Percentiles rank a stretch among this genome's conserved stretches.
phyloP scores from a whole-genome alignment of 768 basidiomycete genomes.

The Trametes cinnabarina region DNA sequence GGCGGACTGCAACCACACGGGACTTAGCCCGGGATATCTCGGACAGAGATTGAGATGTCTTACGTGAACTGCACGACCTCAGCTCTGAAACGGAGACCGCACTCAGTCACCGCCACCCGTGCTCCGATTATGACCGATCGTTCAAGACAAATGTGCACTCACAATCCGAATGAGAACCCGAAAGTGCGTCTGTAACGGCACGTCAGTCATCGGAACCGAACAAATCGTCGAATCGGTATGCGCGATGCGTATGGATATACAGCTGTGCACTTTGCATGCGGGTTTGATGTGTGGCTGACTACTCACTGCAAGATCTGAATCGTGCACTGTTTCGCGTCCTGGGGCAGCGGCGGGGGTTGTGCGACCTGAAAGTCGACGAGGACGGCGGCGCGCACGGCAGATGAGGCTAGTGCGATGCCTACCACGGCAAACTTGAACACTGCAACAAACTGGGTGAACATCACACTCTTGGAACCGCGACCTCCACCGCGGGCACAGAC shows the following conservation, averaged over 20 bases:
- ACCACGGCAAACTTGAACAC: neutral
- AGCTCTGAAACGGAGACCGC: constrained; percentile 38
- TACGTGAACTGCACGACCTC: constrained; percentile 65
- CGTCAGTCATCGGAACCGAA: neutral
- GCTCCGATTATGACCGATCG: neutral
- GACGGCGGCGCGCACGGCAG: constrained; percentile 10
- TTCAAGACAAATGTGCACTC: constrained; percentile 24
- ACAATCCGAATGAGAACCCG: constrained; percentile 69
- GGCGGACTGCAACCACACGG: constrained; percentile 50
- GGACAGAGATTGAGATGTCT: constrained; percentile 17
- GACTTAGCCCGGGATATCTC: no score
- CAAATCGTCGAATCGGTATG: no score
- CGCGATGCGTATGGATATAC: neutral
- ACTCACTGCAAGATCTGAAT: constrained; percentile 60
- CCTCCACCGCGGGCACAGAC: neutral
- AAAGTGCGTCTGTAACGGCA: constrained; percentile 57
- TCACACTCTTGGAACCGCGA: neutral
- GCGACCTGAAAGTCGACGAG: constrained; percentile 69
- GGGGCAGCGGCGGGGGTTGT: constrained; percentile 69
- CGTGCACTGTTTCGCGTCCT: constrained; percentile 59
- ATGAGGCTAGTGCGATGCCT: neutral
- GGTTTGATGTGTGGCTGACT: no score
- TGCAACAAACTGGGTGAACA: neutral
- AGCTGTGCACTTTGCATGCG: neutral
- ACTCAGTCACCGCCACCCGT: neutral